phyloP scores from a whole-genome alignment of 495 filamentous ascomycete species.

The Aspergillus heteromorphus region DNA sequence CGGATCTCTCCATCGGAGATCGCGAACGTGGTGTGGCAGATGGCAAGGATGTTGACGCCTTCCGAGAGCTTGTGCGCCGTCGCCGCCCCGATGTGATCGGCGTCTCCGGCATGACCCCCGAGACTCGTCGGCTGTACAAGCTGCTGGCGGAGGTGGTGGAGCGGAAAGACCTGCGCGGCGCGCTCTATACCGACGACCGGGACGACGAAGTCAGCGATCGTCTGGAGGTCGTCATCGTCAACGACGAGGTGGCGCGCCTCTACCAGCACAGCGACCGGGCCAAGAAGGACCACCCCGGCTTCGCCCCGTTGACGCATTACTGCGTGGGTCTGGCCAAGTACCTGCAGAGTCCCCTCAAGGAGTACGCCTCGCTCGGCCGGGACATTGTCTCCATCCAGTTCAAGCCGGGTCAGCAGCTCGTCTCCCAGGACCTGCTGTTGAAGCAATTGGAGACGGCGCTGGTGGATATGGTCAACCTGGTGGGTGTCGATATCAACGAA shows the following conservation, averaged over 20 bases:
- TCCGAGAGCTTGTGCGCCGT: slow-evolving; percentile 68
- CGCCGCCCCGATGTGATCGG: slow-evolving; percentile 85
- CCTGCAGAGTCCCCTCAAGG: slow-evolving; percentile 88
- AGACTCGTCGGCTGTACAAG: slow-evolving; percentile 77
- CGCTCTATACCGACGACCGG: slow-evolving; percentile 62
- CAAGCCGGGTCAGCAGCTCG: slow-evolving; percentile 80
- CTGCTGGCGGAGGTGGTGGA: slow-evolving; percentile 70
- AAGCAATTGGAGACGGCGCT: slow-evolving; percentile 87
- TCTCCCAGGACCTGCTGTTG: slow-evolving; percentile 77
- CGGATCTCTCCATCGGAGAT: slow-evolving; percentile 68
- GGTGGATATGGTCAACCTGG: slow-evolving; percentile 97
- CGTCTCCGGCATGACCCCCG: slow-evolving; percentile 83
- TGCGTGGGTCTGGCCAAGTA: slow-evolving; percentile 86
- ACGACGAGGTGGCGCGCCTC: slow-evolving; percentile 90
- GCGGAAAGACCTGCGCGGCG: slow-evolving; percentile 65
- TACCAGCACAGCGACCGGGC: slow-evolving; percentile 88
- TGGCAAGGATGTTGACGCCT: slow-evolving; percentile 54
- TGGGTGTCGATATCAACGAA: slow-evolving; percentile 91
- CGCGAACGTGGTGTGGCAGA: slow-evolving; percentile 56
- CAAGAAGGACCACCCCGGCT: slow-evolving; percentile 70
- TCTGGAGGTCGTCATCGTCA: slow-evolving; percentile 84
- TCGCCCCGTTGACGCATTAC: slow-evolving; percentile 73
- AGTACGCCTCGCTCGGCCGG: slow-evolving; percentile 86
- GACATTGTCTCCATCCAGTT: slow-evolving; percentile 83
- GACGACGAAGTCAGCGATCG: slow-evolving; percentile 58